phyloP scores from a whole-genome alignment of 768 basidiomycete species.

The Boletus tomentosulus region DNA sequence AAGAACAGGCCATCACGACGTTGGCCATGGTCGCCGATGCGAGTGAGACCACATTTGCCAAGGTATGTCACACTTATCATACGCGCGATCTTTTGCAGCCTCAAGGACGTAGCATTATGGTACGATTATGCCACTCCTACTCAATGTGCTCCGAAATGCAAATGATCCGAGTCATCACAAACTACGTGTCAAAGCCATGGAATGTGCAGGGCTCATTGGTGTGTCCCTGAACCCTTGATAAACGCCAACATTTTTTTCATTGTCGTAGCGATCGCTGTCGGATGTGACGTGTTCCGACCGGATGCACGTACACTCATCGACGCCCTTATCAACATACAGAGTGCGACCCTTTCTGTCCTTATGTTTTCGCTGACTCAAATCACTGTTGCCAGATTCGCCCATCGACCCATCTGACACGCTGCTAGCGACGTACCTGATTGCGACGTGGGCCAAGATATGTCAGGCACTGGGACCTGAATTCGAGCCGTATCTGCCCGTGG shows the following conservation, averaged over 20 bases:
- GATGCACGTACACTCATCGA: conserved; percentile 73
- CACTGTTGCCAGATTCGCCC: conserved; percentile 49
- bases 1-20: conserved; percentile 86
- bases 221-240: conserved; percentile 19
- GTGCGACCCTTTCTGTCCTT: conserved; percentile 35
- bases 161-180: conserved; percentile 63
- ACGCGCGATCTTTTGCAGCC: not conserved
- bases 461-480: conserved; percentile 83
- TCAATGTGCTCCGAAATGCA: conserved; percentile 72
- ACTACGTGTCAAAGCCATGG: conserved; percentile 81
- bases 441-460: conserved; percentile 87
- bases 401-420: conserved; percentile 70
- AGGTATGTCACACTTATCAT: conserved; percentile 38
- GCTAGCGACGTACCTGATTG: conserved; percentile 69
- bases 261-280: conserved; percentile 75
- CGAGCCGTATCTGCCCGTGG: conserved; percentile 78
- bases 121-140: conserved; percentile 74
- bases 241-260: not conserved
- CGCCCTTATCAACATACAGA: conserved; percentile 72
- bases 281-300: conserved; percentile 69
- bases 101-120: conserved; percentile 56
- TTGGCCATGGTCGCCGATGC: conserved; percentile 88
- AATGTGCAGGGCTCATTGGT: conserved; percentile 87
- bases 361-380: not conserved
- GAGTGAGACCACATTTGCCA: conserved; percentile 72